These are phyloP conservation scores for Obelidium mucronatum DNA, from an alignment of 192 early-diverging fungal species.

Conservation along the genomic window DNA sequence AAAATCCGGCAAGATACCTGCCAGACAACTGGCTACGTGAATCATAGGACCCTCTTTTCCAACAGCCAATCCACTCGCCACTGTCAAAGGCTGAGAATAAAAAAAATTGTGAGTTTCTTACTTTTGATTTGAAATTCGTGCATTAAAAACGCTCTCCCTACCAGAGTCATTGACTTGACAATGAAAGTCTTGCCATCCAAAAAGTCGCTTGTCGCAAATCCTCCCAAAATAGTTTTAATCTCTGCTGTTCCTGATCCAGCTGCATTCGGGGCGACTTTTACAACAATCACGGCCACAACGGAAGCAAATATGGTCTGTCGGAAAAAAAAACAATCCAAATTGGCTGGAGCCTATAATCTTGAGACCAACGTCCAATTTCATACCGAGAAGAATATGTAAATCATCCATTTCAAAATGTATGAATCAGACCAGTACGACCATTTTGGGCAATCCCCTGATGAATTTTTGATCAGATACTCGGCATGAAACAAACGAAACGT, in stretches of 20 bases:
- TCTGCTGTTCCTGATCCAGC: conserved; percentile 96
- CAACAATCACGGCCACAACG: conserved; percentile 77
- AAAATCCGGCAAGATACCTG: conserved; percentile 83
- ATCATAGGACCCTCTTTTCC: conserved; percentile 98
- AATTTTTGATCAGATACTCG: no score
- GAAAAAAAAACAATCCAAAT: not conserved
- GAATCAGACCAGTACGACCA: conserved; percentile 80
- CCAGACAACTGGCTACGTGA: conserved; percentile 89
- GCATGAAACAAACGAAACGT: no score
- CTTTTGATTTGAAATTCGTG: no score
- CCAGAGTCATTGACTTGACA: conserved; percentile 86
- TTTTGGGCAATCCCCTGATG: conserved; percentile 67
- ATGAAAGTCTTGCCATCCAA: conserved; percentile 83
- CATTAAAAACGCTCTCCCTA: no score
- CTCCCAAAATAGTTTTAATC: conserved; percentile 92
- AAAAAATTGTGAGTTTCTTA: no score
- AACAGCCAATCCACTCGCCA: conserved; percentile 88
- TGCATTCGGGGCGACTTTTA: conserved; percentile 82
- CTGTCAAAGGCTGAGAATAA: conserved; percentile 77
- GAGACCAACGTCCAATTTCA: conserved; percentile 36
- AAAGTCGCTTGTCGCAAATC: conserved; percentile 92
- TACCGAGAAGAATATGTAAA: conserved; percentile 74
- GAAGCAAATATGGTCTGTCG: conserved; percentile 71
- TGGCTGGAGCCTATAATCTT: not conserved
- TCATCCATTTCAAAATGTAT: conserved; percentile 77